These are phyloP conservation scores for Bruguiera sexangula DNA, from an alignment of 345 rosid genomes.

Conservation along the genomic window DNA sequence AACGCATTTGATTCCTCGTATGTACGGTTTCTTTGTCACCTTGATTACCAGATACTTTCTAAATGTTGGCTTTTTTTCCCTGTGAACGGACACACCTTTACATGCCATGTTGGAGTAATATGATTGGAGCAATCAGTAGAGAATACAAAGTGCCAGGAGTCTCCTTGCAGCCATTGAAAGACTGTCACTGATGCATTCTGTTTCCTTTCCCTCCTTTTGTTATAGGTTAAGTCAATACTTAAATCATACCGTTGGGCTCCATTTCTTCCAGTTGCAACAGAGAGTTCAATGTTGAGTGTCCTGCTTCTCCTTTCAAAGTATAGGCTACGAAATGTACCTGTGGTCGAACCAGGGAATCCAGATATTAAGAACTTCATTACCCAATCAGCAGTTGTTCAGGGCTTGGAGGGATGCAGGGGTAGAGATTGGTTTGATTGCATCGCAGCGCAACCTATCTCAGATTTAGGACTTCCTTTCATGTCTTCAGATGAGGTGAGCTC, in stretches of 20 bases:
- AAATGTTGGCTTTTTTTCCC: not conserved
- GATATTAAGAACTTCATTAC: conserved; percentile 76
- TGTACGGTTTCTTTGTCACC: not conserved
- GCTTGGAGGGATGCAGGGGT: conserved; percentile 75
- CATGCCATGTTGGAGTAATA: not conserved
- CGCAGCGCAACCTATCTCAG: conserved; percentile 53
- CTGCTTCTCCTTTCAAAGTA: conserved; percentile 77
- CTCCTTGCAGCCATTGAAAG: not conserved
- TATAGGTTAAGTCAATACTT: conserved; percentile 65
- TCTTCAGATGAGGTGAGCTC: conserved; percentile 50
- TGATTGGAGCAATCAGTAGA: not conserved
- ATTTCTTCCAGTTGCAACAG: conserved; percentile 65
- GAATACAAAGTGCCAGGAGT: not conserved
- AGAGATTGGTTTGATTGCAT: conserved; percentile 93
- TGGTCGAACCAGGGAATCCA: conserved; percentile 61
- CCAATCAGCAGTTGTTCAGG: conserved; percentile 77
- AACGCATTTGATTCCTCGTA: not conserved
- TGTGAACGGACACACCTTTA: not conserved
- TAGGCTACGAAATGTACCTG: conserved; percentile 72
- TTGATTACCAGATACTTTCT: no score
- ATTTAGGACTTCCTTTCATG: conserved; percentile 87
- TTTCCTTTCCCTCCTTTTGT: conserved; percentile 2
- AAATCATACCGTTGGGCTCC: conserved; percentile 81
- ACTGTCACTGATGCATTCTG: conserved; percentile 1
- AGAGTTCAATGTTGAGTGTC: conserved; percentile 81